Base-by-base conservation (phyloP, 345 rosid genomes). In the Boechera stricta region DNA sequence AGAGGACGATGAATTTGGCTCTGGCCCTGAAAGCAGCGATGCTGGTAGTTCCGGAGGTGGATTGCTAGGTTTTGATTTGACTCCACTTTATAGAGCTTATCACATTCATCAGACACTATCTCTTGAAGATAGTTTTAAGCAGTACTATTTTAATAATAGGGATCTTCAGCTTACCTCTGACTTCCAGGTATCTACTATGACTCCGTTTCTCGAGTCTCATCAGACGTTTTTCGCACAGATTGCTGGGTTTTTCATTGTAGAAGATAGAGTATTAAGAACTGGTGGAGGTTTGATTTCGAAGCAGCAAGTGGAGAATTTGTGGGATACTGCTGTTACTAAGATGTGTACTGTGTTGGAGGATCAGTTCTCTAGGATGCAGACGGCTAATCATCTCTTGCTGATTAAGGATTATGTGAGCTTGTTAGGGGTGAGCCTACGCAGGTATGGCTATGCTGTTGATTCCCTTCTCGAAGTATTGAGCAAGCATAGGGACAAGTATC, bases 331-430 rank as follows among this genome's bases (percentile, higher is more conserved):
- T 49, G 97, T 94, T 60, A 84, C 85, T 77, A 92, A 92, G 82
- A 94, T 94, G 98, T 94, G 98, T 82, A 87, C 92, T 16, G 98
- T 92, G 10, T 79, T 95, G 69, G 99, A 92, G 81, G 99, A 95
- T 82, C 99, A 95, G 79, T 95, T 95, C 82, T 95, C 99, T 39
- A 88, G 98, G 74, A 94, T 94, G 98, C 98, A 94, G 73, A 94
- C 98, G 21, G 98, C 98, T 3, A 94, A 88, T 82, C 98, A 94
- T 85, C 85, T 94, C 47, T 84, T 94, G 82, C 60, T 94, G 86
- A 92, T 94, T 29, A 94, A 94, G 84, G 98, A 94, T 59, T 94
- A 94, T 78, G 98, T 94, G 72, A 94, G 98, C 77, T 86, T 94
- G 92, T 84, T 94, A 62, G 98, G 97, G 0, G 97, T 94, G 69